Base-by-base conservation (phyloP, 169 alveolate species). In the Eimeria praecox region DNA sequence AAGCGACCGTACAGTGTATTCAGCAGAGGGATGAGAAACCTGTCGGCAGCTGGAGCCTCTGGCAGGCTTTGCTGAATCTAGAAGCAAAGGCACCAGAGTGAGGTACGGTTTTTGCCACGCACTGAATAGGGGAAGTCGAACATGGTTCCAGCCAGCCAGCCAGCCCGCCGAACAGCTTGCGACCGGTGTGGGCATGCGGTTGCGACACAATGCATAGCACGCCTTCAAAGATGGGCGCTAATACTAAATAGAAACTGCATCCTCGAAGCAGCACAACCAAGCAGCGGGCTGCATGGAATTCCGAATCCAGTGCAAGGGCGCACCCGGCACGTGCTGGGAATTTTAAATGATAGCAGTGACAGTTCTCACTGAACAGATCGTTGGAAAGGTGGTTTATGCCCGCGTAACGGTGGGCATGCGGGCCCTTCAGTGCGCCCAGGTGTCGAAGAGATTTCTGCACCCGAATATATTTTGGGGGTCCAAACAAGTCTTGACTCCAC, bases 401-500 rank as follows among this genome's bases (percentile, higher is more conserved):
- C 83, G 3, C 33, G 18, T 38, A 38, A 38, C 16, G 83, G 54
- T 10, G 54, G 38, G 8, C n/a, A 38, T 33, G 16, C 22, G 83
- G 83, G 20, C 16, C 38, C 52, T 38, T 30, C 83, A 73, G 33
- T 9, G 52, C 38, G 83, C 54, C 27, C 66, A 35, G 2, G n/a
- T 27, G 33, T 87, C 77, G 59, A 62, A 49, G 69, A 87, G 94
- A 59, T 87, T 87, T 62, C 62, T 42, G 94, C 94, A 87, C 49
- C 94, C 98, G 86, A 97, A 96, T 49, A 96, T 94, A 66, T 96
- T 96, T 56, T 96, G 90, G 40, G 98, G 98, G 95, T 96, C 98
- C 49, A 97, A 56, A 78, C 95, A 52, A 16, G 93, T 49, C 92
- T 97, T 96, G 52, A 97, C 88, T 30, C 95, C 96, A 64, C 92